Evolutionary conservation across 1,284 basidiomycete genomes (phyloP).

Genomic region (Phellopilus nigrolimitatus): DNA sequence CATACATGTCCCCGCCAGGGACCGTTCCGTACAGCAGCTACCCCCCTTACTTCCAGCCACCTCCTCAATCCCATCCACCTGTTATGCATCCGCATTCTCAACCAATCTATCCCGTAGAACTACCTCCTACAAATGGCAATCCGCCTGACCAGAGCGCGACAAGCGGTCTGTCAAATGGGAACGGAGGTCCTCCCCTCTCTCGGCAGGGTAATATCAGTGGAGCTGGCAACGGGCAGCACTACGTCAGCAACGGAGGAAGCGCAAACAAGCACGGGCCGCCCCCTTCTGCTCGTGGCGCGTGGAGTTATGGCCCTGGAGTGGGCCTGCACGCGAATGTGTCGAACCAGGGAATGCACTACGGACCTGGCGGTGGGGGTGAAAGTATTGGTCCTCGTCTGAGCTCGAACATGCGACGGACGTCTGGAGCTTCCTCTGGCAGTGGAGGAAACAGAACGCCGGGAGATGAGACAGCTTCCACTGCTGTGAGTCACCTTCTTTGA

Average conservation of each 20-base stretch:
- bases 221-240: conserved; percentile 10
- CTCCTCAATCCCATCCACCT: conserved; percentile 30
- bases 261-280: conserved; percentile 36
- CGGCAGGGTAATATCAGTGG: conserved; percentile 10
- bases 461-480: conserved; percentile 69
- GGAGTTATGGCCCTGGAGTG: conserved; percentile 66
- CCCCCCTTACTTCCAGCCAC: conserved; percentile 32
- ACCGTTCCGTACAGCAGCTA: conserved; percentile 17
- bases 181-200: conserved; percentile 15
- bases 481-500: conserved; percentile 46
- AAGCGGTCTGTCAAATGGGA: conserved; percentile 12
- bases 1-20: conserved; percentile 12
- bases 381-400: conserved; percentile 61
- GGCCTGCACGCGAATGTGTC: conserved; percentile 21
- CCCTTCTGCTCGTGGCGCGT: conserved; percentile 45
- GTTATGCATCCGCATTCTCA: conserved; percentile 24
- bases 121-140: conserved; percentile 15
- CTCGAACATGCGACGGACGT: conserved; percentile 40
- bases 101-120: conserved; percentile 28
- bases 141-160: conserved; percentile 1
- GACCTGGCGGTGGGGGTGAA: conserved; percentile 31
- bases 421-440: conserved; percentile 43
- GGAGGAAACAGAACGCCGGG: conserved; percentile 56
- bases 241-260: conserved; percentile 10
- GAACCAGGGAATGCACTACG: conserved; percentile 24